These are phyloP conservation scores for Russula compacta DNA, from an alignment of 768 basidiomycete species.

Conservation along the genomic window DNA sequence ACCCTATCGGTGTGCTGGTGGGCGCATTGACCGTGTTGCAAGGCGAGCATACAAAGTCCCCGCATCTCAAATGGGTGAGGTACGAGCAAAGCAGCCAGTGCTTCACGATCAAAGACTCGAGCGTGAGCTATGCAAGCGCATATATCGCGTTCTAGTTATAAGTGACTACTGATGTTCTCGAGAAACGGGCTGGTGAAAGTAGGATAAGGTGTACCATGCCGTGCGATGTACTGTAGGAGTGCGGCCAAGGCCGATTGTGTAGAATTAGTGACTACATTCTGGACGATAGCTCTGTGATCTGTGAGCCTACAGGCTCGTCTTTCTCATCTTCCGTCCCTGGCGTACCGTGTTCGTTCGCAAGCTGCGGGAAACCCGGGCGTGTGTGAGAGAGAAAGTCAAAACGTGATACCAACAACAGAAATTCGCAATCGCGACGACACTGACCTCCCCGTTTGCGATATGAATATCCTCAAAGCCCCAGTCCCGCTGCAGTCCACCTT, in stretches of 20 bases:
- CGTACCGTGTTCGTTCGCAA: conserved; percentile 59
- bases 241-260: not conserved
- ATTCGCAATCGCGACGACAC: conserved; percentile 19
- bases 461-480: conserved; percentile 79
- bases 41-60: conserved; percentile 24
- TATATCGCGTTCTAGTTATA: conserved; percentile 51
- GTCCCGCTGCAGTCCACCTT: conserved; percentile 50
- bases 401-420: not conserved
- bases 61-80: conserved; percentile 68
- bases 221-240: not conserved
- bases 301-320: conserved; percentile 50
- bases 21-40: conserved; percentile 61
- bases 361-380: conserved; percentile 32
- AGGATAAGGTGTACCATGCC: not conserved
- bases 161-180: not conserved
- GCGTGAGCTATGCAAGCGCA: conserved; percentile 95
- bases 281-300: conserved; percentile 24
- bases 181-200: not conserved
- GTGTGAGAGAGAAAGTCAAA: not conserved
- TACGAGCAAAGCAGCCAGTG: conserved; percentile 92
- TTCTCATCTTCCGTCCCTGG: conserved; percentile 55
- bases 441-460: conserved; percentile 30
- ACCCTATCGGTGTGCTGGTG: conserved; percentile 89
- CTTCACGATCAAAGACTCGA: conserved; percentile 59
- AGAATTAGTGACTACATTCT: conserved; percentile 11